Base-by-base conservation (phyloP, 768 basidiomycete genomes). In the Pleurotus platypus region DNA sequence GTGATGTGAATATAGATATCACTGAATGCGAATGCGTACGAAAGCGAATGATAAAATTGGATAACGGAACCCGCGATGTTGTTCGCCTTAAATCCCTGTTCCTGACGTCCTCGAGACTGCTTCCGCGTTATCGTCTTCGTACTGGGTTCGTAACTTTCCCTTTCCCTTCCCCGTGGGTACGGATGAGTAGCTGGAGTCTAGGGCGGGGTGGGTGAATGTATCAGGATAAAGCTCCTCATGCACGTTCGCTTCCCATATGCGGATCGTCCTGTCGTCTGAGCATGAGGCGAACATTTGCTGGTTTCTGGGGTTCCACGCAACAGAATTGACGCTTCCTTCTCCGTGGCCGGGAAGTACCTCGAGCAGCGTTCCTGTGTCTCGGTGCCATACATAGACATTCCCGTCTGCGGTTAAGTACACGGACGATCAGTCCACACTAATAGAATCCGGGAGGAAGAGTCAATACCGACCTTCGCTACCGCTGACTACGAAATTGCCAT, bases 381-480 rank as follows among this genome's bases (percentile, higher is more conserved):
- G 84, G 69, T 98, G 92, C 95, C 96, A 99, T 37, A 98, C 83
- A 73, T 98, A 97, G 46, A 98, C 88, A 60, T 90, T 90, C 45
- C 88, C 85, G 72, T 99, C 97, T 98, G 67, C 53, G 55, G 30
- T 35, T 35, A 11, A 35, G 30, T 35, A 35, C 30, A 35, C 4
- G 30, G 30, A 35, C 30, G 30, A 35, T 35, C 30, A 37, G 48
- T 24, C 18, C 48, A 48, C 20, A 27, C 42, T 16, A 45, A 16
- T 45, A 45, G 42, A 22, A 45, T 45, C 30, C 30, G 30, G 30
- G 9, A 35, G 30, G 30, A 35, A 35, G 30, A 18, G 26, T 49
- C 18, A 40, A 49, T 18, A 48, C 30, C 13, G 42, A 92, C 96
- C 96, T 85, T 98, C 96, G 66, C 94, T 96, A 18, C 96, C 97